These are phyloP conservation scores for Hirsutella rhossiliensis DNA, from an alignment of 2,329 filamentous ascomycete species.

Conservation along the genomic window DNA sequence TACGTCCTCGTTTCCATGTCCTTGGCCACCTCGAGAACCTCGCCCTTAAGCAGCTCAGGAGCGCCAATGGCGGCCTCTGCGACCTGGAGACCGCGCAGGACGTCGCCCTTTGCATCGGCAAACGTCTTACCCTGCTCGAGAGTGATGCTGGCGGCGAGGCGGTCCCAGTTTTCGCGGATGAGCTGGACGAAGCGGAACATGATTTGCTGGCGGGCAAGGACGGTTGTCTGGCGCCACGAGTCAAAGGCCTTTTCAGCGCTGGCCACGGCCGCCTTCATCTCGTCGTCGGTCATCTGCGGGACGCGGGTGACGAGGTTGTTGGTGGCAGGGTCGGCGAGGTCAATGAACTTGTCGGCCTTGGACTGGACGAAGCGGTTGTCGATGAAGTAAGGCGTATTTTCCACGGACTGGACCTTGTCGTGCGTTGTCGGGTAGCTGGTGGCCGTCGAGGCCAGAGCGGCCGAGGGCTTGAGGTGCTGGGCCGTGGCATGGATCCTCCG, in stretches of 20 bases:
- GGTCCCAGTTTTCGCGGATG: constrained; percentile 76
- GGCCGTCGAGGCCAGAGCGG: constrained; percentile 40
- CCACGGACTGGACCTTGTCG: constrained; percentile 53
- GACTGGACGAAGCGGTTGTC: constrained; percentile 69
- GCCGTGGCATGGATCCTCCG: constrained; percentile 46
- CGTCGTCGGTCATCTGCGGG: constrained; percentile 67
- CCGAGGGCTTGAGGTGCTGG: constrained; percentile 39
- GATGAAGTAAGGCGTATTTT: constrained; percentile 69
- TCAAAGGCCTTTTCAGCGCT: constrained; percentile 68
- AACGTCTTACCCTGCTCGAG: constrained; percentile 85
- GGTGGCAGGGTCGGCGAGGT: constrained; percentile 71
- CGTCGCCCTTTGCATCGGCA: constrained; percentile 70
- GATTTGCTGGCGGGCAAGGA: constrained; percentile 67
- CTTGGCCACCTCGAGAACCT: constrained; percentile 75
- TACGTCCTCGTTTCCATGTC: constrained; percentile 85
- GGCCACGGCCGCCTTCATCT: constrained; percentile 63
- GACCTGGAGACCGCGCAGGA: constrained; percentile 71
- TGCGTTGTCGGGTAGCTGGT: constrained; percentile 59
- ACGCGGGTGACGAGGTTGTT: constrained; percentile 78
- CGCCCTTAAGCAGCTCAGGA: constrained; percentile 70
- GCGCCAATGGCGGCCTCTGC: constrained; percentile 74
- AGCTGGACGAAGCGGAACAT: constrained; percentile 78
- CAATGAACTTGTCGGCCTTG: constrained; percentile 59
- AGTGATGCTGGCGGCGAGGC: constrained; percentile 73
- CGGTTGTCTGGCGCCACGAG: constrained; percentile 58